phyloP scores from a whole-genome alignment of 257 asterid genomes.

The Ajuga chamaepitys region DNA sequence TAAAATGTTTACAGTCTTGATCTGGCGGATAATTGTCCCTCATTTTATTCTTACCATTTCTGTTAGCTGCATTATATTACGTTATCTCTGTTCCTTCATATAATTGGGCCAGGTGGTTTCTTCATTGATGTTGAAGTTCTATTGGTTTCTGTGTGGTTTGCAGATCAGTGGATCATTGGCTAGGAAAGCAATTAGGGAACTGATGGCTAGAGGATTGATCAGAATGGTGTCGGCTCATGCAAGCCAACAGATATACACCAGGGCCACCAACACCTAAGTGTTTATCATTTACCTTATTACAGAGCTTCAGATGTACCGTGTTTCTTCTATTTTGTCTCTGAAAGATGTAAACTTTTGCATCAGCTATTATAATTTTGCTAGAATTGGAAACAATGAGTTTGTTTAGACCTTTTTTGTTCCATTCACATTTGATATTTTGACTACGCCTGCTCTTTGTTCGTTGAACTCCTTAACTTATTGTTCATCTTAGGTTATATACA shows the following conservation, averaged over 20 bases:
- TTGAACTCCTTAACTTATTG: too few relatives aligned
- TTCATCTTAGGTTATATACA: too few relatives aligned
- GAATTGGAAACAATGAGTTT: background rate
- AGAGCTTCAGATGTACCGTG: background rate
- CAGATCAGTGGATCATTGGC: conserved; percentile 90
- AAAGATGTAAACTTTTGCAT: background rate
- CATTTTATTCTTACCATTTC: too few relatives aligned
- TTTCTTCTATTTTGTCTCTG: background rate
- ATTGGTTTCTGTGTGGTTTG: too few relatives aligned
- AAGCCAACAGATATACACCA: conserved; percentile 90
- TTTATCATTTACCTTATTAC: background rate
- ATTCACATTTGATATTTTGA: background rate
- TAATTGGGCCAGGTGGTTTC: too few relatives aligned
- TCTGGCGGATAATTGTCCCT: too few relatives aligned
- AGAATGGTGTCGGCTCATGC: conserved; percentile 76
- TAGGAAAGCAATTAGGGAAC: conserved; percentile 70
- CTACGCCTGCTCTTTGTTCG: too few relatives aligned
- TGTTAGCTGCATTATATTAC: too few relatives aligned
- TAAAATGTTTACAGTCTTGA: too few relatives aligned
- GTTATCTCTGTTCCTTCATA: too few relatives aligned
- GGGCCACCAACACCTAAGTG: conserved; percentile 76
- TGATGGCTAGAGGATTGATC: conserved; percentile 66
- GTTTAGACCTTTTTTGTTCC: background rate
- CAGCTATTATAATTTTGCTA: background rate
- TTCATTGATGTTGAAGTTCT: too few relatives aligned